A percentile compares a stretch with the other conserved stretches of the same genome.
Conservation (phyloP, 805 yeast genomes). For the Metschnikowia cerradonensis region DNA sequence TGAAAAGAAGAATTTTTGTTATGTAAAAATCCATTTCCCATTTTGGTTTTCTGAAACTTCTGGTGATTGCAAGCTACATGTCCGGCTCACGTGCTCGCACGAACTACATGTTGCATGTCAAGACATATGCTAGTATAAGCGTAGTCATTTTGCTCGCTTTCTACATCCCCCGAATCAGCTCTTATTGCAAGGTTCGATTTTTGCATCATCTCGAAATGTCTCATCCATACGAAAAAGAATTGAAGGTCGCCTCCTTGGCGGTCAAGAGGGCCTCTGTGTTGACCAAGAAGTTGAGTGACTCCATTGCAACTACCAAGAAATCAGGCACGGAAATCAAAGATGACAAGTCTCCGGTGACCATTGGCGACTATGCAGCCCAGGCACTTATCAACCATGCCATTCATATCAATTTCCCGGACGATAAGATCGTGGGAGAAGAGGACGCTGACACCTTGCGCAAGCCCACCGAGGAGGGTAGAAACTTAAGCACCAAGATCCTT, state of each 20-base stretch:
- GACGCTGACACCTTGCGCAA: constrained; percentile 63
- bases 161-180: neutral
- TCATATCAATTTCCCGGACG: constrained; percentile 71
- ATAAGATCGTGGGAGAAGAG: constrained; percentile 92
- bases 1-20: neutral
- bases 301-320: constrained; percentile 42
- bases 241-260: constrained; percentile 79
- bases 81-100: constrained; percentile 17
- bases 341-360: constrained; percentile 92
- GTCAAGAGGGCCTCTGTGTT: constrained; percentile 81
- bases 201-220: constrained; percentile 6
- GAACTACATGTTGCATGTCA: constrained; percentile 3
- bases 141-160: constrained; percentile 7
- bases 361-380: constrained; percentile 96
- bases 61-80: neutral
- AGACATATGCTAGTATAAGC: constrained; percentile 1
- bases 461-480: constrained; percentile 37
- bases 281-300: constrained; percentile 63
- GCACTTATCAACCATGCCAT: constrained; percentile 87
- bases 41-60: neutral
- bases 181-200: neutral
- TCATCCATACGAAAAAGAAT: constrained; percentile 57
- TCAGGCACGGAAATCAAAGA: constrained; percentile 67
- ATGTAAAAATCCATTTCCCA: neutral
- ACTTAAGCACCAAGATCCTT: constrained; percentile 53